These are phyloP conservation scores for Candida sithepensis DNA, from an alignment of 805 yeast species.

Conservation along the genomic window DNA sequence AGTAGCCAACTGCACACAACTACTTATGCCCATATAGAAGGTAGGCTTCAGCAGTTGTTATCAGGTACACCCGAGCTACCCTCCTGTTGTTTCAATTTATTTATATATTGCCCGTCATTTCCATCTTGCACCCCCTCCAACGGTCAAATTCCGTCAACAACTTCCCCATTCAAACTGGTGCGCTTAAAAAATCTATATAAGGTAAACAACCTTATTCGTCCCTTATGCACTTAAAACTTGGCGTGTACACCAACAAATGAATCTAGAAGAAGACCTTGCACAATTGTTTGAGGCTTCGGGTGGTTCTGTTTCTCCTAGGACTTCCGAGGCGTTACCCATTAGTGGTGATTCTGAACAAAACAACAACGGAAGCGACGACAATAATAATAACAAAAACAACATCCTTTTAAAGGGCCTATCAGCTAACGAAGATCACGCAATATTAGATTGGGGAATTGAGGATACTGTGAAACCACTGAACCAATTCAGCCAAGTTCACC, in stretches of 20 bases:
- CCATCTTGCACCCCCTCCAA: no score
- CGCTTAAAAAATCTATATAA: conserved; percentile 4
- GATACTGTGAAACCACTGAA: conserved; percentile 3
- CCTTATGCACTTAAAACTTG: not conserved
- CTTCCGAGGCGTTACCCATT: no score
- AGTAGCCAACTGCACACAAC: no score
- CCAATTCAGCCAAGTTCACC: not conserved
- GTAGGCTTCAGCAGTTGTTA: no score
- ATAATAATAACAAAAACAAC: not conserved
- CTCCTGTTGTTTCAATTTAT: no score
- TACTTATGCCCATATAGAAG: no score
- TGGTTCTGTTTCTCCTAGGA: no score
- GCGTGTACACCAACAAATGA: not conserved
- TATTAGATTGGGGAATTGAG: conserved; percentile 25
- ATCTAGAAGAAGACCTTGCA: not conserved
- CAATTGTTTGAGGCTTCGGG: not conserved
- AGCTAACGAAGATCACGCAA: not conserved
- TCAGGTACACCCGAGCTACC: no score
- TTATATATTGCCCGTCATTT: no score
- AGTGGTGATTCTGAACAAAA: no score
- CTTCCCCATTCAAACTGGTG: conserved; percentile 1
- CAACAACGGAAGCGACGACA: not conserved
- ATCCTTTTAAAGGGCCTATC: not conserved
- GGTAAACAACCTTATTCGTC: not conserved
- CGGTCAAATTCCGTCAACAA: no score